Evolutionary conservation across 192 early-diverging fungal genomes (phyloP).

Genomic region (Lunasporangiospora selenospora): DNA sequence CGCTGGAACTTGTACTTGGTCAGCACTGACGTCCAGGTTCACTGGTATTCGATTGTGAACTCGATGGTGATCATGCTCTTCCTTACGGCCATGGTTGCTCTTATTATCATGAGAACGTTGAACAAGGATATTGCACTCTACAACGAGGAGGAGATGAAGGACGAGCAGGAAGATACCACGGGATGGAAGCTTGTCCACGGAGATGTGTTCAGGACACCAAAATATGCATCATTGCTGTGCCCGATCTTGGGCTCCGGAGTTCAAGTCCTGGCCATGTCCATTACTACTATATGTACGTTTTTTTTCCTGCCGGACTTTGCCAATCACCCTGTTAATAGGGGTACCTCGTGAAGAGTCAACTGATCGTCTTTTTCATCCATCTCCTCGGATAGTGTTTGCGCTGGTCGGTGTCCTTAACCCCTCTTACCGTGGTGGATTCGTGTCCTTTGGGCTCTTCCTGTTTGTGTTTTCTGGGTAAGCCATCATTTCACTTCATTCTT

Average conservation of each 20-base stretch:
- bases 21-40: conserved; percentile 56
- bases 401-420: conserved; percentile 67
- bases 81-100: conserved; percentile 66
- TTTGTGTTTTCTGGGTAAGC: conserved; percentile 61
- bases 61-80: conserved; percentile 69
- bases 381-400: conserved; percentile 55
- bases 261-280: conserved; percentile 66
- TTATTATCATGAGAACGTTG: conserved; percentile 73
- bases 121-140: conserved; percentile 64
- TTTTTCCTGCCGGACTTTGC: background rate
- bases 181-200: conserved; percentile 83
- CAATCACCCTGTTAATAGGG: background rate
- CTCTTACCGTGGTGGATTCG: conserved; percentile 68
- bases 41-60: conserved; percentile 78
- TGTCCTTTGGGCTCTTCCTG: conserved; percentile 60
- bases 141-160: conserved; percentile 59
- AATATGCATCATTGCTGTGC: conserved; percentile 67
- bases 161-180: conserved; percentile 72
- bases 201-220: conserved; percentile 78
- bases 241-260: conserved; percentile 77
- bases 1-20: conserved; percentile 74
- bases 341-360: background rate
- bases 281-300: conserved; percentile 53
- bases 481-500: background rate
- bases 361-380: background rate